A percentile compares a stretch with the other conserved stretches of the same genome.
Conservation (phyloP, 768 basidiomycete species). For the Agrocybe pediades region DNA sequence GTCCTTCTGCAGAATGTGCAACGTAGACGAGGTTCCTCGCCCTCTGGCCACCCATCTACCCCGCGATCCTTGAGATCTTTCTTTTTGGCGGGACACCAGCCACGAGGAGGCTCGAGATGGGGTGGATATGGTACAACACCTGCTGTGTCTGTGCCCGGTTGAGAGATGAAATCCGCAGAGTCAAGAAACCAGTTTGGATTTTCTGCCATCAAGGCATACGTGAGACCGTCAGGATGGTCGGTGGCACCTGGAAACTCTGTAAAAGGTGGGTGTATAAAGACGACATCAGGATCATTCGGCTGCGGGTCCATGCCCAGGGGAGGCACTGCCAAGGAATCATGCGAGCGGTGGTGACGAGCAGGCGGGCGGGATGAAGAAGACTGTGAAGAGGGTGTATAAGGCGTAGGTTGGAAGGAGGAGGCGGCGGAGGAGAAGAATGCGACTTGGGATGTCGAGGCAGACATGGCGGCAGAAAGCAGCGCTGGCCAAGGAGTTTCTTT, state of each 20-base stretch:
- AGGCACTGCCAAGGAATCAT: conserved; percentile 46
- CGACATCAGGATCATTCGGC: conserved; percentile 59
- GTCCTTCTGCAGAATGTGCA: conserved; percentile 86
- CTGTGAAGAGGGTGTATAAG: conserved; percentile 50
- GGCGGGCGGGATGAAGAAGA: conserved; percentile 23
- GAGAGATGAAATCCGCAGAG: conserved; percentile 60
- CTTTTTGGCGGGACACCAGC: conserved; percentile 88
- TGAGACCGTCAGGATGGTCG: conserved; percentile 64
- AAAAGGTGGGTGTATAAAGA: conserved; percentile 81
- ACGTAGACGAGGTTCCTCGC: conserved; percentile 75
- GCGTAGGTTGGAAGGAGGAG: conserved; percentile 65
- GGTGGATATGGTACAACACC: conserved; percentile 77
- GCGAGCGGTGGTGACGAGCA: conserved; percentile 34
- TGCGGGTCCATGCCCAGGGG: conserved; percentile 68
- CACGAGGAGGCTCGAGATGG: conserved; percentile 78
- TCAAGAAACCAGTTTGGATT: conserved; percentile 84
- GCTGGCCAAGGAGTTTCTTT: conserved; percentile 6
- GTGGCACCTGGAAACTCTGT: conserved; percentile 63
- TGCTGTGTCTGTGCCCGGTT: conserved; percentile 43
- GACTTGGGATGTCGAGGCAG: conserved; percentile 38
- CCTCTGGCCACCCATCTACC: conserved; percentile 74
- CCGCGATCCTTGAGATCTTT: conserved; percentile 74
- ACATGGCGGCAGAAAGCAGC: conserved; percentile 19
- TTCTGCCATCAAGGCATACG: conserved; percentile 70
- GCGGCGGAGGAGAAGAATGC: conserved; percentile 67